Base-by-base conservation (phyloP, 2,329 filamentous ascomycete species). In the Xylariaceae sp. region DNA sequence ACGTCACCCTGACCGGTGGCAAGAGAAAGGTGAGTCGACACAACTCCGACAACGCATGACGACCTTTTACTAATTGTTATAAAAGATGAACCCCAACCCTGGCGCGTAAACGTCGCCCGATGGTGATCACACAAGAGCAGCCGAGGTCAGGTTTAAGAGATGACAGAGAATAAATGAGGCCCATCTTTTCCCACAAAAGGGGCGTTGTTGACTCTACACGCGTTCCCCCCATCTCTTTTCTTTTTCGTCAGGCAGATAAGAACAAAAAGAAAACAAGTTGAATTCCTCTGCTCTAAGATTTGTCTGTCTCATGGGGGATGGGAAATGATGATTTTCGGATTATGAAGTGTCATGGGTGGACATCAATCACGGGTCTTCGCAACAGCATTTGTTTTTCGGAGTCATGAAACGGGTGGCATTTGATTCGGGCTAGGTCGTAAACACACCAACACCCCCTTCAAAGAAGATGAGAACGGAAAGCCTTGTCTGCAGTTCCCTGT, bases 1-100 rank as follows among this genome's bases (percentile, higher is more conserved):
- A 97, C 82, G 92, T 97, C 76, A 94, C 90, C 75, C 85, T 96
- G 81, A 95, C 92, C 69, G 92, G 92, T 79, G 93, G 93, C 82
- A 97, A 97, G 92, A 86, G 93, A 80, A 97, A 97, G 91, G 91
- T 94, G 79, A 75, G 81, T n/a, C 54, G 15, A 39, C 17, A 5
- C 13, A 2, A 41, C 17, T 4, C 6, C 2, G 10, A n/a, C 9
- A 18, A 4, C 10, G 11, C 23, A 15, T 4, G 10, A n/a, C 23
- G 10, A 4, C 17, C 4, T 48, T 7, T n/a, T 2, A 53, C 68
- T 71, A 59, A 67, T 37, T 49, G 35, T 10, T 10, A 9, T n/a
- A 45, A 37, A 52, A 75, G 74, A 76, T 76, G 74, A 76, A 76
- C 73, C 74, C 74, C 72, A 75, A 74, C 72, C 74, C 74, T 62